phyloP scores from a whole-genome alignment of 495 filamentous ascomycete species.

The Xylaria nigripes region DNA sequence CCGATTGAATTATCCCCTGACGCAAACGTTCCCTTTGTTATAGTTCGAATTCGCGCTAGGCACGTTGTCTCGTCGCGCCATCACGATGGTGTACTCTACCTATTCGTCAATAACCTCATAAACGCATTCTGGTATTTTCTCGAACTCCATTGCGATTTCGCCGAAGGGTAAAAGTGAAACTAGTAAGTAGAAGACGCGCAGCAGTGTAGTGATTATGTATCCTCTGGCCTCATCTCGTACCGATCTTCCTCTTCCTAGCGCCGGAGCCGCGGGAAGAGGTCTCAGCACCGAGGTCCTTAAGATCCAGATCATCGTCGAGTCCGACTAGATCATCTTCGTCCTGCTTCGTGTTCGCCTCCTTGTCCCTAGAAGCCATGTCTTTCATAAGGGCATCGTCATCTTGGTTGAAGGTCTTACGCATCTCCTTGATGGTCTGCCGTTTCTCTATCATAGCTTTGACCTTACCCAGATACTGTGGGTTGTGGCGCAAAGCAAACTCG shows the following conservation, averaged over 20 bases:
- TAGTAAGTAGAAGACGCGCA: background rate
- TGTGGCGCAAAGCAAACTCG: slow-evolving; percentile 80
- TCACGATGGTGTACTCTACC: background rate
- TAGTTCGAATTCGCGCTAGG: background rate
- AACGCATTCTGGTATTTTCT: slow-evolving; percentile 21
- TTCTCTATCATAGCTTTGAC: slow-evolving; percentile 79
- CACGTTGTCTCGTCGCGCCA: background rate
- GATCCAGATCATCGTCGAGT: slow-evolving; percentile 20
- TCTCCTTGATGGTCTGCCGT: slow-evolving; percentile 68
- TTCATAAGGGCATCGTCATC: slow-evolving; percentile 35
- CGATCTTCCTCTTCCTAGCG: slow-evolving; percentile 31
- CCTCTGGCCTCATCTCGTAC: slow-evolving; percentile 13
- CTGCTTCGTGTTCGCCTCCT: background rate
- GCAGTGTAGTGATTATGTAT: background rate
- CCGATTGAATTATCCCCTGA: background rate
- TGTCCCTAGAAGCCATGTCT: slow-evolving; percentile 13
- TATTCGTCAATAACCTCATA: background rate
- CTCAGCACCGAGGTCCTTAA: slow-evolving; percentile 7
- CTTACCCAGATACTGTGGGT: slow-evolving; percentile 77
- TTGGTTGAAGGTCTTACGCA: slow-evolving; percentile 56
- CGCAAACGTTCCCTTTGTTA: background rate
- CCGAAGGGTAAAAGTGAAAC: background rate
- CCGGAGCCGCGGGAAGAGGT: slow-evolving; percentile 27
- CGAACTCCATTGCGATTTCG: slow-evolving; percentile 24
- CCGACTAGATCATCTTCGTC: slow-evolving; percentile 17